These are phyloP conservation scores for Cucumis melo DNA, from an alignment of 306 rosid species.

Conservation along the genomic window DNA sequence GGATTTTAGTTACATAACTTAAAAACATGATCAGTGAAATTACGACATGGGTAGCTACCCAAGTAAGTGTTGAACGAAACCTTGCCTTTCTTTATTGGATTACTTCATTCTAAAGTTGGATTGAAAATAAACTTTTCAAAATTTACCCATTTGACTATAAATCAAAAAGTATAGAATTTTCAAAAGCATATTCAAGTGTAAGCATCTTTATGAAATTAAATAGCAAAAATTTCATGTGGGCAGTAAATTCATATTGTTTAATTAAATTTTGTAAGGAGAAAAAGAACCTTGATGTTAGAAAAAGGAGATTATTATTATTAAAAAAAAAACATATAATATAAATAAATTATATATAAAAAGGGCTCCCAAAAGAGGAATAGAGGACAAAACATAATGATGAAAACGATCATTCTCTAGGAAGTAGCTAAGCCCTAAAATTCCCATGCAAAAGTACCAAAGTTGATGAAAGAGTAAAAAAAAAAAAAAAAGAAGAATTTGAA, in stretches of 20 bases:
- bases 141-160: background rate
- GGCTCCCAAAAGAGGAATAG: constrained; percentile 36
- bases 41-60: too few relatives aligned
- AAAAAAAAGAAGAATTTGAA: background rate
- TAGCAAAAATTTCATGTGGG: background rate
- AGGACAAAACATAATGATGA: constrained; percentile 29
- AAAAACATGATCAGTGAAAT: background rate
- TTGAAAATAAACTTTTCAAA: background rate
- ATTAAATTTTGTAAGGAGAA: background rate
- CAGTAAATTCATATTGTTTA: background rate
- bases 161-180: background rate
- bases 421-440: constrained; percentile 15
- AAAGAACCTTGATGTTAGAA: constrained; percentile 4
- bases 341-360: constrained; percentile 21
- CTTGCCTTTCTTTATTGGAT: too few relatives aligned
- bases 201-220: background rate
- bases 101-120: too few relatives aligned
- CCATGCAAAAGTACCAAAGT: constrained; percentile 31
- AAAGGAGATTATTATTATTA: background rate
- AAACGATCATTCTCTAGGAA: constrained; percentile 11
- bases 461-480: background rate
- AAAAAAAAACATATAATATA: too few relatives aligned
- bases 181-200: background rate
- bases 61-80: too few relatives aligned
- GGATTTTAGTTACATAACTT: background rate